These are phyloP conservation scores for Rhodotorula graminis DNA, from an alignment of 768 basidiomycete genomes.

Conservation along the genomic window DNA sequence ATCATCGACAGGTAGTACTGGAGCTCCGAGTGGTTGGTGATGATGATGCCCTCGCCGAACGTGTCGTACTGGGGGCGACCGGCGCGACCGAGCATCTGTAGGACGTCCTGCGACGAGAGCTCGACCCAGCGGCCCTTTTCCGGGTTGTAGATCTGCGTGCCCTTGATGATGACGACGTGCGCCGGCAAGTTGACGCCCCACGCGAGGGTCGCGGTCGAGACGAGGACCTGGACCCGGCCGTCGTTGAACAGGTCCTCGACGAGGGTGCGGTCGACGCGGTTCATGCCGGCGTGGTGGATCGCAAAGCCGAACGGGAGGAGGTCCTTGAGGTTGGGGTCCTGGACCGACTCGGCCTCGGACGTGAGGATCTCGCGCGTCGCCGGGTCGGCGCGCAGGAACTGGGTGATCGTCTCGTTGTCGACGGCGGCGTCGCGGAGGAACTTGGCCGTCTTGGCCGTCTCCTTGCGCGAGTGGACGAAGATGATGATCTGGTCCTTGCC, in stretches of 20 bases:
- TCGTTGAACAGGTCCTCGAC: conserved; percentile 94
- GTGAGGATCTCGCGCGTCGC: conserved; percentile 85
- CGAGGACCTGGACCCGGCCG: conserved; percentile 84
- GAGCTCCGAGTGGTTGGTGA: conserved; percentile 93
- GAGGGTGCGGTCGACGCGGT: conserved; percentile 76
- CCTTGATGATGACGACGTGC: conserved; percentile 97
- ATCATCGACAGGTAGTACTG: conserved; percentile 93
- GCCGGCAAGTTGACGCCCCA: conserved; percentile 99
- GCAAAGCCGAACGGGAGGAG: conserved; percentile 93
- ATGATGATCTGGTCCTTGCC: conserved; percentile 88
- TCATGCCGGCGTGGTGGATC: conserved; percentile 97
- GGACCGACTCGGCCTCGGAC: conserved; percentile 74
- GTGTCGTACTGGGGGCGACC: conserved; percentile 97
- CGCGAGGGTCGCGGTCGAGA: conserved; percentile 94
- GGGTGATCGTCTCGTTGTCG: conserved; percentile 92
- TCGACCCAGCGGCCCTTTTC: conserved; percentile 98
- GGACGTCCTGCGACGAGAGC: conserved; percentile 86
- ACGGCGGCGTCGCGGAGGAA: conserved; percentile 92
- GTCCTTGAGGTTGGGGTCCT: conserved; percentile 77
- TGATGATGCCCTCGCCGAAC: conserved; percentile 94
- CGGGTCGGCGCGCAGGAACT: conserved; percentile 89
- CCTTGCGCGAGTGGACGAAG: conserved; percentile 97
- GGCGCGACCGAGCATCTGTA: conserved; percentile 97
- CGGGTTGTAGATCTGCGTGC: conserved; percentile 99
- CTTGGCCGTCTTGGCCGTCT: conserved; percentile 93